Conservation (phyloP, 1,284 basidiomycete species). For the Cystobasidium pallidum region DNA sequence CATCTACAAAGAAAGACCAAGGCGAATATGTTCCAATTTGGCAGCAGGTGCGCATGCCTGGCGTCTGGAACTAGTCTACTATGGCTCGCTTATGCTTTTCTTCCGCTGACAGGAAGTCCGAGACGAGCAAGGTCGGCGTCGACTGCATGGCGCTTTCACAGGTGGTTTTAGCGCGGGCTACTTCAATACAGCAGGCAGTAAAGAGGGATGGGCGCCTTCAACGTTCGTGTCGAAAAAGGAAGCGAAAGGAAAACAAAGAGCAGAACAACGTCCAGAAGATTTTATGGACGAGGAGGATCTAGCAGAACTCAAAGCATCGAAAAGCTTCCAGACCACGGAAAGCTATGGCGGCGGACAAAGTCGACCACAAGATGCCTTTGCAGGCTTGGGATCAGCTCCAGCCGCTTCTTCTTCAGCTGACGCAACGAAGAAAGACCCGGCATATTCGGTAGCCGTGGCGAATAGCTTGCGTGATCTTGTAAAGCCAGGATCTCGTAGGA, state of each 20-base stretch:
- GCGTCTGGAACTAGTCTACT: not conserved
- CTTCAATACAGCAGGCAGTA: conserved; percentile 93
- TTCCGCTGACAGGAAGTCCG: conserved; percentile 65
- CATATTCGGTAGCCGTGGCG: conserved; percentile 65
- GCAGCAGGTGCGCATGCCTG: conserved; percentile 70
- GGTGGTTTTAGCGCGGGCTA: conserved; percentile 96
- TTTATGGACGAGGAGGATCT: conserved; percentile 89
- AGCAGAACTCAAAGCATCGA: conserved; percentile 49
- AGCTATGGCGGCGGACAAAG: conserved; percentile 8
- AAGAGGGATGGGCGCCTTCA: conserved; percentile 94
- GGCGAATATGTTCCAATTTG: conserved; percentile 94
- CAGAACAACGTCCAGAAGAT: conserved; percentile 72
- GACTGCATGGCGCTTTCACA: conserved; percentile 96
- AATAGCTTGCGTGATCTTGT: conserved; percentile 50
- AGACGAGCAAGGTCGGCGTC: conserved; percentile 88
- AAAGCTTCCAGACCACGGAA: conserved; percentile 29
- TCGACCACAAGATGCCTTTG: conserved; percentile 27
- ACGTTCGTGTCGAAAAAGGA: conserved; percentile 84
- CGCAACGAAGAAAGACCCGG: conserved; percentile 46
- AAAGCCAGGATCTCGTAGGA: conserved; percentile 48
- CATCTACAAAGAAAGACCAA: conserved; percentile 78
- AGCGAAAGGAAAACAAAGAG: conserved; percentile 60
- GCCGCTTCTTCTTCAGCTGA: conserved; percentile 19
- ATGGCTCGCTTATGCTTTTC: not conserved
- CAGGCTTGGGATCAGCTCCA: conserved; percentile 11